These are phyloP conservation scores for Oryza brachyantha DNA, from an alignment of 176 grass and related monocot species.

Conservation along the genomic window DNA sequence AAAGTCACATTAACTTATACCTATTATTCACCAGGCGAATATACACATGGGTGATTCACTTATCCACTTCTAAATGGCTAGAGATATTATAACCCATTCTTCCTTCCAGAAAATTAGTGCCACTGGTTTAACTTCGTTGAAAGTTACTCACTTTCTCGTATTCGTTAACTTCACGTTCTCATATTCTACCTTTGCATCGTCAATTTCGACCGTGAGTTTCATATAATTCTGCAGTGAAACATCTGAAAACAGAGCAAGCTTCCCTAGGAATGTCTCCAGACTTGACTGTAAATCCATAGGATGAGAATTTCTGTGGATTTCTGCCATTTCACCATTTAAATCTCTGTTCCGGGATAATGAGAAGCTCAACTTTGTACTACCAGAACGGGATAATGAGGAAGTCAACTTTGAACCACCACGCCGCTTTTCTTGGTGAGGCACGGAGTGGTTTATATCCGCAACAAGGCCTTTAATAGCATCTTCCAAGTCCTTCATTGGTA, in stretches of 20 bases:
- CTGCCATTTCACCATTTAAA: slow-evolving; percentile 24
- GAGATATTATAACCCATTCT: background rate
- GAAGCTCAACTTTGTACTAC: slow-evolving; percentile 43
- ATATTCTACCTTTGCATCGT: slow-evolving; percentile 36
- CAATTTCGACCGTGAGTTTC: slow-evolving; percentile 38
- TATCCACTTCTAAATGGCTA: slow-evolving; percentile 33
- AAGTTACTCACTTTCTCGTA: slow-evolving; percentile 41
- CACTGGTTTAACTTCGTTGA: background rate
- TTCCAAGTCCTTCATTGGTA: slow-evolving; percentile 50
- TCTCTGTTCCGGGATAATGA: slow-evolving; percentile 45
- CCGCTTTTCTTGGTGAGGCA: slow-evolving; percentile 66
- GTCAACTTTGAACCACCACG: slow-evolving; percentile 49
- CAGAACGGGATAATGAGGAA: slow-evolving; percentile 34
- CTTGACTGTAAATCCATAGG: slow-evolving; percentile 62
- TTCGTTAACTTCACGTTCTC: slow-evolving; percentile 2
- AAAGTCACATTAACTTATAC: slow-evolving; percentile 15
- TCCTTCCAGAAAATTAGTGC: slow-evolving; percentile 27
- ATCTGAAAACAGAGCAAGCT: slow-evolving; percentile 52
- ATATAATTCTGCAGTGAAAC: slow-evolving; percentile 52
- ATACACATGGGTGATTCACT: slow-evolving; percentile 23
- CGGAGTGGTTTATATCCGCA: slow-evolving; percentile 43
- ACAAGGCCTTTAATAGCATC: slow-evolving; percentile 63
- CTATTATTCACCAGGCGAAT: slow-evolving; percentile 35
- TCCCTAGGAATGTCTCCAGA: slow-evolving; percentile 57
- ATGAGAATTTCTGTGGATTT: slow-evolving; percentile 30